Evolutionary conservation across 2,329 filamentous ascomycete genomes (phyloP), one percentile per base, ranked within the genome.

Genomic region (Fusarium sp.): DNA sequence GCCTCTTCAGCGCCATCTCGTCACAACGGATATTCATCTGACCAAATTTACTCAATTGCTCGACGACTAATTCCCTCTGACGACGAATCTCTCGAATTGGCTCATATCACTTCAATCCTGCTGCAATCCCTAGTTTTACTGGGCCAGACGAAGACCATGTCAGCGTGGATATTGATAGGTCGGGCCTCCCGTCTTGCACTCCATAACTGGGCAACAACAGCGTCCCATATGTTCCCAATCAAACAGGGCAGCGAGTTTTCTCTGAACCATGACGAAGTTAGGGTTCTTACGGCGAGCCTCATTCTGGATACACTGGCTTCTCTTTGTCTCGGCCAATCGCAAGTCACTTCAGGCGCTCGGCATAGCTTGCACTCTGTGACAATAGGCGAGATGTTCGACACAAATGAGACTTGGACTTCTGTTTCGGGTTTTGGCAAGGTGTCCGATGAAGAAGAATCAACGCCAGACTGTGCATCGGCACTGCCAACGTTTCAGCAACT

Each of bases 151-250:
- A 82, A 86, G n/a, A 81, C 83, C 33, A 81, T 81, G 15, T 78
- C 85, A 3, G 90, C 91, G 2, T 92, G 90, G 84, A 74, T 91
- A 6, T 76, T 91, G 2, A 81, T 91, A 20, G 90, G 90, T 1
- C 82, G 86, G 62, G 90, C 90, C n/a, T 84, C 87, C 71, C 84
- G 65, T 7, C 65, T 79, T 7, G 80, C 82, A 13, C 71, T 81
- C 6, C 77, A 79, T 22, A 57, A 74, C 20, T 70, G 63, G 28
- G 53, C 53, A 1, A 53, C 51, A 1, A 54, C 52, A 14, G 37
- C 50, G 9, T 44, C 68, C 4, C 72, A 67, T 39, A 69, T 71
- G 62, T 72, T 62, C 20, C 71, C 70, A 1, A 62, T 57, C 4
- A 71, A 66, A 13, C 49, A 71, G 26, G 67, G 56, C 3, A 51